These are phyloP conservation scores for Parastagonospora nodorum DNA, from an alignment of 2,329 filamentous ascomycete genomes.

Conservation along the genomic window DNA sequence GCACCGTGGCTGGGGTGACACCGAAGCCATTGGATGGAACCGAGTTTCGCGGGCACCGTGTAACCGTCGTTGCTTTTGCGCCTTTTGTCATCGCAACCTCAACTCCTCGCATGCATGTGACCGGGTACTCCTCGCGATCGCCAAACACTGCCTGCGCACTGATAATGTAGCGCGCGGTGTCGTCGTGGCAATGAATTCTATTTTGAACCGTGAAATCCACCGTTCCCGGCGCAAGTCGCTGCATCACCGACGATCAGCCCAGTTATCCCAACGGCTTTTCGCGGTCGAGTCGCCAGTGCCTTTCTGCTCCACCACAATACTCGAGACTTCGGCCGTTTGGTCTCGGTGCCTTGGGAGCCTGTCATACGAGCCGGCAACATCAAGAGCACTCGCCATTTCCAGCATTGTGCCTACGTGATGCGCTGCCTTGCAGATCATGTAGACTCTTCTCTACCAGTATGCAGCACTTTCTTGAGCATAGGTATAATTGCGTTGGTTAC, in stretches of 20 bases:
- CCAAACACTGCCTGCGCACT: not conserved
- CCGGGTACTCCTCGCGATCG: conserved; percentile 1
- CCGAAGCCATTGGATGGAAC: conserved; percentile 18
- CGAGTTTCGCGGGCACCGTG: conserved; percentile 8
- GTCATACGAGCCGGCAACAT: not conserved
- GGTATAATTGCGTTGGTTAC: conserved; percentile 1
- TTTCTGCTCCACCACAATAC: conserved; percentile 12
- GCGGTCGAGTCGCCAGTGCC: conserved; percentile 10
- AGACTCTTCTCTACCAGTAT: not conserved
- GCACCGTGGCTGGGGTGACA: conserved; percentile 38
- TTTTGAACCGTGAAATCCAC: not conserved
- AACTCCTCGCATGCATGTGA: conserved; percentile 2
- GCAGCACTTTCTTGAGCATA: not conserved
- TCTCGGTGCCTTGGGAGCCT: conserved; percentile 21
- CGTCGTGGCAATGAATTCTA: conserved; percentile 11
- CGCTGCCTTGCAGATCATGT: not conserved
- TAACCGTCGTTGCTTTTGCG: not conserved
- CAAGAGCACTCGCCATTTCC: not conserved
- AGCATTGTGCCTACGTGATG: not conserved
- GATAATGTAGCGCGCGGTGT: conserved; percentile 4
- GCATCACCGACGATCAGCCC: not conserved
- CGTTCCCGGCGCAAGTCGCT: not conserved
- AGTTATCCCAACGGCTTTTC: not conserved
- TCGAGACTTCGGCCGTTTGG: conserved; percentile 41
- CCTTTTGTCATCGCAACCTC: not conserved